Evolutionary conservation across 805 yeast species (phyloP).

Genomic region (Myxozyma udenii): DNA sequence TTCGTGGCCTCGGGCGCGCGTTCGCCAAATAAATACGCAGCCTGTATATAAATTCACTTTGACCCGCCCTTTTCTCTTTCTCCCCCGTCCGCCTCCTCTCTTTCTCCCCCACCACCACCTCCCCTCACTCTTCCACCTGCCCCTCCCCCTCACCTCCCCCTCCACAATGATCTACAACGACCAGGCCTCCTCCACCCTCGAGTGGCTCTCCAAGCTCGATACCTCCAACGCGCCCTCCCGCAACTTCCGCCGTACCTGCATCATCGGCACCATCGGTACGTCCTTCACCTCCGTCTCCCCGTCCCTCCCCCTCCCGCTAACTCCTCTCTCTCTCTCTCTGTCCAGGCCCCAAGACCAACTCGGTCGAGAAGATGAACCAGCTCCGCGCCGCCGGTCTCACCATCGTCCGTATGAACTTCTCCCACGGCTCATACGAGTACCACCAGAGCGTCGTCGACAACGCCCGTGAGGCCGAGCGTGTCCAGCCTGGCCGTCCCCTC

Average conservation of each 20-base stretch:
- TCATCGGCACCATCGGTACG: slow-evolving; percentile 89
- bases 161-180: slow-evolving; percentile 26
- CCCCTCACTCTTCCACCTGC: background rate
- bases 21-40: too few species aligned
- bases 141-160: background rate
- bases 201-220: slow-evolving; percentile 82
- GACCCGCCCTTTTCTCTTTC: too few species aligned
- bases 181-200: slow-evolving; percentile 43
- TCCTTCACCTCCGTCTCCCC: background rate
- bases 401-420: slow-evolving; percentile 98
- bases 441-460: slow-evolving; percentile 96
- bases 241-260: slow-evolving; percentile 87
- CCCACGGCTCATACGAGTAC: slow-evolving; percentile 97
- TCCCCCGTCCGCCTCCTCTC: background rate
- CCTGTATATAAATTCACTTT: too few species aligned
- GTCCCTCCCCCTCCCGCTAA: background rate
- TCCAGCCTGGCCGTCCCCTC: slow-evolving; percentile 91
- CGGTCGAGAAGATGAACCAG: slow-evolving; percentile 74
- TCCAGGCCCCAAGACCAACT: slow-evolving; percentile 86
- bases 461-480: slow-evolving; percentile 87
- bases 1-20: too few species aligned
- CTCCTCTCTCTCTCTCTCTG: background rate
- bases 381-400: slow-evolving; percentile 96
- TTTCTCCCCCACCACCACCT: background rate
- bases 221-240: slow-evolving; percentile 69